These are phyloP conservation scores for Amoeboaphelidium occidentale DNA, from an alignment of 371 early-diverging fungal genomes.

Conservation along the genomic window DNA sequence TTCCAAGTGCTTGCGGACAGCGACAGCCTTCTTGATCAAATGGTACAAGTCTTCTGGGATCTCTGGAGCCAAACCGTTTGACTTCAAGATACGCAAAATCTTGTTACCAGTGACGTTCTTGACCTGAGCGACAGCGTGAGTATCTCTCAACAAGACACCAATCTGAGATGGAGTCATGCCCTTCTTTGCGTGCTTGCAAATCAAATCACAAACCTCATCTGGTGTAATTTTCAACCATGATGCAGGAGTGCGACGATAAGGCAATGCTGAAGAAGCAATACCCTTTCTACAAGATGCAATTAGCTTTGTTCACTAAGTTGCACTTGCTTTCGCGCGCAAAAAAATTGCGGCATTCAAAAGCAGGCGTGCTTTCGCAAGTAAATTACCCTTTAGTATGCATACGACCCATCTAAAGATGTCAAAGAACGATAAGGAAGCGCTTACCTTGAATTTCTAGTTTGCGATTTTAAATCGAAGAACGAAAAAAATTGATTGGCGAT, in stretches of 20 bases:
- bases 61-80: slow-evolving; percentile 77
- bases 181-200: slow-evolving; percentile 98
- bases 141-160: slow-evolving; percentile 95
- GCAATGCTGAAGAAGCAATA: slow-evolving; percentile 93
- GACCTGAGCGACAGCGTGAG: slow-evolving; percentile 94
- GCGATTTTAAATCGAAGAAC: too few relatives aligned
- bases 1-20: slow-evolving; percentile 98
- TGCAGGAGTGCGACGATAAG: slow-evolving; percentile 94
- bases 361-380: too few relatives aligned
- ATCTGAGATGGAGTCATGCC: slow-evolving; percentile 97
- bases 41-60: slow-evolving; percentile 99
- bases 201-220: slow-evolving; percentile 90
- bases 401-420: too few relatives aligned
- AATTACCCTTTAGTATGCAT: too few relatives aligned
- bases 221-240: slow-evolving; percentile 90
- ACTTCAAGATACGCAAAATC: slow-evolving; percentile 77
- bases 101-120: slow-evolving; percentile 85
- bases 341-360: too few relatives aligned
- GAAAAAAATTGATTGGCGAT: too few relatives aligned
- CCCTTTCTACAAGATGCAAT: slow-evolving; percentile 69
- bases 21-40: slow-evolving; percentile 97
- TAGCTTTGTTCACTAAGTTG: too few relatives aligned
- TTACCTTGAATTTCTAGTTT: too few relatives aligned
- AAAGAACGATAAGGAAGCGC: too few relatives aligned
- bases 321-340: too few relatives aligned